Evolutionary conservation across 2,329 filamentous ascomycete genomes (phyloP), one percentile per base, ranked within the genome.

Genomic region (Corynespora cassiicola): DNA sequence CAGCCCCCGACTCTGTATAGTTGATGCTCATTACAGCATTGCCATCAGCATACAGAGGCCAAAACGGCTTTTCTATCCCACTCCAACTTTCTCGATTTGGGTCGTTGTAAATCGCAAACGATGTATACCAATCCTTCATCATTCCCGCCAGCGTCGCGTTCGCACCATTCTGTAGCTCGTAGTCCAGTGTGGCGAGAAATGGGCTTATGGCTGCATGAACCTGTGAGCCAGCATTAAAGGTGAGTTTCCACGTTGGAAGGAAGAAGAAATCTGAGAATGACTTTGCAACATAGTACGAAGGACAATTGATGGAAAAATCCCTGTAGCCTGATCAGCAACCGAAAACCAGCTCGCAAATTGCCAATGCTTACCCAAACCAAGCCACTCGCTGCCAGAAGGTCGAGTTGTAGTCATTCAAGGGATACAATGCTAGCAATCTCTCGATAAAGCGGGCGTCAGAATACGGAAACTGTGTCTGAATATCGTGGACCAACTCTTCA

Each of bases 231-330:
- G 65, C 63, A n/a, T 58, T 47, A 45, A 68, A 68, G 30, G 60
- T 45, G 11, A 68, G 35, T 31, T 69, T 68, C 38, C 50, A 66
- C 3, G 51, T 52, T 17, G 58, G 52, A 4, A 42, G 29, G 14
- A 42, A 43, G 14, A 23, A 47, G 39, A 54, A n/a, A n/a, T n/a
- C 50, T 2, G 44, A 41, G 21, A 50, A 29, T 2, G 57, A 53
- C 18, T 49, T 52, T 7, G 60, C 56, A 43, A 65, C 57, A 45
- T 62, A 65, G 27, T 63, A 56, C 0, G 55, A 56, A 6, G 56
- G 57, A 17, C 61, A 65, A 28, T 59, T 52, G 45, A 71, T 66
- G 39, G 67, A 63, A 45, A 58, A 63, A 42, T 71, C 65, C 7
- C 36, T 39, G 17, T 14, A n/a, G n/a, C n/a, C n/a, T n/a, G n/a